These are phyloP conservation scores for Mycena chlorophos DNA, from an alignment of 768 basidiomycete species.

Conservation along the genomic window DNA sequence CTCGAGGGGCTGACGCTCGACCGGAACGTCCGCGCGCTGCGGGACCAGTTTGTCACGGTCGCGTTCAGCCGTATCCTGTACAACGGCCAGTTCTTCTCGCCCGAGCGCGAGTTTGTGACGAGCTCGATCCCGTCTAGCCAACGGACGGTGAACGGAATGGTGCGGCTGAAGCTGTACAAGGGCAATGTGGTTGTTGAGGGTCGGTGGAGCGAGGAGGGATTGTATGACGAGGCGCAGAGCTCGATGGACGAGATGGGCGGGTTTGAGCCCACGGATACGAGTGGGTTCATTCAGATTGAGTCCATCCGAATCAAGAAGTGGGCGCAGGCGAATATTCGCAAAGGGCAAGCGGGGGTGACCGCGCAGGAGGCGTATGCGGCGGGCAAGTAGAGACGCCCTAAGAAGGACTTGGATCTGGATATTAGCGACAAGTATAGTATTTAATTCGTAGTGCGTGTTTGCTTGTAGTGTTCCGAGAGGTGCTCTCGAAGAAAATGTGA, in stretches of 20 bases:
- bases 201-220: slow-evolving; percentile 83
- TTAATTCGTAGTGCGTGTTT: too few species aligned
- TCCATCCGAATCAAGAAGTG: slow-evolving; percentile 99
- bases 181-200: slow-evolving; percentile 96
- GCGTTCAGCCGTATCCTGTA: slow-evolving; percentile 90
- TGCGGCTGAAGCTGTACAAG: slow-evolving; percentile 90
- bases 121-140: slow-evolving; percentile 91
- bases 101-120: slow-evolving; percentile 93
- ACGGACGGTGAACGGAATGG: slow-evolving; percentile 92
- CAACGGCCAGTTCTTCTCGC: slow-evolving; percentile 99
- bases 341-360: slow-evolving; percentile 77
- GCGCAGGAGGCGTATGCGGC: slow-evolving; percentile 79
- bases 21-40: slow-evolving; percentile 88
- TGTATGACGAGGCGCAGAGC: slow-evolving; percentile 93
- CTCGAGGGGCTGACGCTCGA: slow-evolving; percentile 98
- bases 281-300: slow-evolving; percentile 96
- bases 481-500: too few species aligned
- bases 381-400: slow-evolving; percentile 41
- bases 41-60: slow-evolving; percentile 94
- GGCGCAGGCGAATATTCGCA: slow-evolving; percentile 84
- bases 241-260: slow-evolving; percentile 99
- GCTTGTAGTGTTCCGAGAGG: too few species aligned
- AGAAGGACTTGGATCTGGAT: neutral
- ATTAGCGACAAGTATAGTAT: neutral
- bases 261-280: slow-evolving; percentile 93